phyloP scores from a whole-genome alignment of 2,329 filamentous ascomycete genomes.

The Cryphonectria radicalis region DNA sequence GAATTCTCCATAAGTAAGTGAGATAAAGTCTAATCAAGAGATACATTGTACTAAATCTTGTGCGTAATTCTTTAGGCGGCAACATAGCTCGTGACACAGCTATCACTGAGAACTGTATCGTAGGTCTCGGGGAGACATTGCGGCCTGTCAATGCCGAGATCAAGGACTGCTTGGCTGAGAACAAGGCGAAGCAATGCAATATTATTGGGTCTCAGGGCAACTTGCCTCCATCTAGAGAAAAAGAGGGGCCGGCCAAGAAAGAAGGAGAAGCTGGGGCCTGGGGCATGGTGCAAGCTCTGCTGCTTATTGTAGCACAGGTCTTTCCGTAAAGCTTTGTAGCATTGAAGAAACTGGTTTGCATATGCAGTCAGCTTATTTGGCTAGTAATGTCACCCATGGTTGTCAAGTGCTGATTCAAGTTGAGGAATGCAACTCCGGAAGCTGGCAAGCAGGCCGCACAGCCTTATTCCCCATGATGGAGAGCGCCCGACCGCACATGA shows the following conservation, averaged over 20 bases:
- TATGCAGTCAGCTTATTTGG: not conserved
- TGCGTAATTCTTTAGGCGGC: not conserved
- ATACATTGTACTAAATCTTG: not conserved
- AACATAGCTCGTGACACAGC: not conserved
- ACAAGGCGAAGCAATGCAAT: not conserved
- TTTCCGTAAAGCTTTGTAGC: not conserved
- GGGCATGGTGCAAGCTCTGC: not conserved
- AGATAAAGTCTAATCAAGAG: not conserved
- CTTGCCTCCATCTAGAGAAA: not conserved
- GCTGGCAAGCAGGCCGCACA: not conserved
- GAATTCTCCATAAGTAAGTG: not conserved
- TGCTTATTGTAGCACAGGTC: not conserved
- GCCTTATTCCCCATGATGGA: not conserved
- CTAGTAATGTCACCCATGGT: not conserved
- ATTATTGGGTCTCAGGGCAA: not conserved
- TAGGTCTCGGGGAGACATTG: not conserved
- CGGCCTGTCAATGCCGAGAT: not conserved
- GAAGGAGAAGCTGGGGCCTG: not conserved
- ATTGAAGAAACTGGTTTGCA: not conserved
- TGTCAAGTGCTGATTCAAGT: not conserved
- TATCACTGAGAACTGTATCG: not conserved
- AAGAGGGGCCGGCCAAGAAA: not conserved
- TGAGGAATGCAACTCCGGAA: not conserved
- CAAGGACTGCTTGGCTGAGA: accelerated
- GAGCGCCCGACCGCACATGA: not conserved